phyloP scores from a whole-genome alignment of 371 early-diverging fungal species.

The Mucor irregularis region DNA sequence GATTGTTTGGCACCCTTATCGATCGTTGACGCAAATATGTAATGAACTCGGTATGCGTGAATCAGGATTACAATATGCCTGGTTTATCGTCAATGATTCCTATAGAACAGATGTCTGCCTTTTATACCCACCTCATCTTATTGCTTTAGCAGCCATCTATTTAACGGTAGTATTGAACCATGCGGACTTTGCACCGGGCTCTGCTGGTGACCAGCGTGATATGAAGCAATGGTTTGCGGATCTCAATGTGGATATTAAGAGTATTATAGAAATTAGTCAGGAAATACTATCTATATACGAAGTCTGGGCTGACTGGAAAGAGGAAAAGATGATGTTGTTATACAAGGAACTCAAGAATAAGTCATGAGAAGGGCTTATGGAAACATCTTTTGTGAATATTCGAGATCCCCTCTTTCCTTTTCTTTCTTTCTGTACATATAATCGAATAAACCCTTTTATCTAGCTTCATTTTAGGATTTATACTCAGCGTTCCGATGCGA shows the following conservation, averaged over 20 bases:
- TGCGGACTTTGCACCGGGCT: conserved; percentile 47
- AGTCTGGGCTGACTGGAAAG: conserved; percentile 66
- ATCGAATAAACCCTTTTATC: too few species aligned
- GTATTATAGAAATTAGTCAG: conserved; percentile 67
- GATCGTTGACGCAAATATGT: conserved; percentile 65
- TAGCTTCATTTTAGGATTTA: too few species aligned
- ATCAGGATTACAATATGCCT: conserved; percentile 70
- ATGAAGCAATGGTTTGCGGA: conserved; percentile 79
- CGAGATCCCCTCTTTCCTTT: too few species aligned
- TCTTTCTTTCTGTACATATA: too few species aligned
- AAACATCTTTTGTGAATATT: too few species aligned
- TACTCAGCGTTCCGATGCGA: too few species aligned
- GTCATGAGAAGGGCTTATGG: too few species aligned
- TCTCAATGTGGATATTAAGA: conserved; percentile 72
- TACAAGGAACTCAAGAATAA: conserved; percentile 44
- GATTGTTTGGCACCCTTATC: conserved; percentile 88
- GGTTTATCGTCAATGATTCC: conserved; percentile 85
- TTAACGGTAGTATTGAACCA: conserved; percentile 67
- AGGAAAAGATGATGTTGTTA: conserved; percentile 49
- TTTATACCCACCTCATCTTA: conserved; percentile 86
- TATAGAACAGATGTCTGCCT: conserved; percentile 78
- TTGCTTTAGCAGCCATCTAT: conserved; percentile 82
- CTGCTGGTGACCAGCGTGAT: conserved; percentile 51
- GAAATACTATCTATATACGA: conserved; percentile 68
- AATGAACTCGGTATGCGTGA: conserved; percentile 61